These are phyloP conservation scores for Corchorus olitorius DNA, from an alignment of 345 rosid species.

Conservation along the genomic window DNA sequence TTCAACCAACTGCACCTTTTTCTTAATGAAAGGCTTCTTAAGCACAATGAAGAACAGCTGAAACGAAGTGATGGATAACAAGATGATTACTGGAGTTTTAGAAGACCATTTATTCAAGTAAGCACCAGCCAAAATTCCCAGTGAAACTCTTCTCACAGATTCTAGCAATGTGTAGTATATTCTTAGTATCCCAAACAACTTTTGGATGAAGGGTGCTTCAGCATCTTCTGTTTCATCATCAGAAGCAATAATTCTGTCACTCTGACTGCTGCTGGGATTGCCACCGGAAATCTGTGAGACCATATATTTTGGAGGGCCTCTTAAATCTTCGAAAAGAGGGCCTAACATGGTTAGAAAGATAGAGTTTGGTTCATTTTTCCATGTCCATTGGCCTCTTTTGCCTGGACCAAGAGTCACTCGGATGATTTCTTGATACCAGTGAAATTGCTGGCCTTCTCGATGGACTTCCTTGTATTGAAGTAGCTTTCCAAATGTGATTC, in stretches of 20 bases:
- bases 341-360: slow-evolving; percentile 53
- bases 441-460: slow-evolving; percentile 74
- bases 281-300: slow-evolving; percentile 74
- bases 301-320: slow-evolving; percentile 99
- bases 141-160: slow-evolving; percentile 51
- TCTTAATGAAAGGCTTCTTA: slow-evolving; percentile 94
- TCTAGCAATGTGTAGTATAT: slow-evolving; percentile 84
- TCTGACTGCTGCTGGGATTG: slow-evolving; percentile 44
- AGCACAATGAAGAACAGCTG: slow-evolving; percentile 87
- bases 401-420: slow-evolving; percentile 93
- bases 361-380: slow-evolving; percentile 59
- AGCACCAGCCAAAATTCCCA: slow-evolving; percentile 74
- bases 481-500: slow-evolving; percentile 81
- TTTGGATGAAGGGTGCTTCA: slow-evolving; percentile 92
- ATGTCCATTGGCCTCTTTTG: slow-evolving; percentile 95
- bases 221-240: slow-evolving; percentile 97
- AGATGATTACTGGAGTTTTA: slow-evolving; percentile 48
- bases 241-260: slow-evolving; percentile 72
- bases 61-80: slow-evolving; percentile 67
- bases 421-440: slow-evolving; percentile 88
- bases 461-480: slow-evolving; percentile 95
- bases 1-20: slow-evolving; percentile 86
- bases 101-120: slow-evolving; percentile 47
- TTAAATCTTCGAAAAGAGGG: slow-evolving; percentile 79
- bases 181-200: slow-evolving; percentile 87